phyloP scores from a whole-genome alignment of 352 stramenopile species.

The Phytopythium ostracodes region DNA sequence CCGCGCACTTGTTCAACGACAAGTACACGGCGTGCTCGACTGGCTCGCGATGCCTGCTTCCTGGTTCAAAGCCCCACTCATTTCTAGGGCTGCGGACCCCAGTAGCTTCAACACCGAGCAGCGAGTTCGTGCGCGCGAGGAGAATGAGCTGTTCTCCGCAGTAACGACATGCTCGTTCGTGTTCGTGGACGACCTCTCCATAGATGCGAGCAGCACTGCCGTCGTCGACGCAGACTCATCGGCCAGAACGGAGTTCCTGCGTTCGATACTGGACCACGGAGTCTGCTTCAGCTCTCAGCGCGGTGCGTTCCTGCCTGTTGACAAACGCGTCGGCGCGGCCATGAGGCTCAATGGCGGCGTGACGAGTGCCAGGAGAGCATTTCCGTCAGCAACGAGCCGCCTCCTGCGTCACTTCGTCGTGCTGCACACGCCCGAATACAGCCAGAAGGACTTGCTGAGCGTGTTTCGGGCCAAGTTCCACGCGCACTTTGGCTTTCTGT shows the following conservation, averaged over 20 bases:
- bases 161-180: constrained; percentile 28
- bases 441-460: constrained; percentile 40
- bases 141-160: constrained; percentile 33
- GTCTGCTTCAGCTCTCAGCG: constrained; percentile 29
- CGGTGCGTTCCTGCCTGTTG: constrained; percentile 19
- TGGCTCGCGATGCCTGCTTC: constrained; percentile 36
- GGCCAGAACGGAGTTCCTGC: constrained; percentile 29
- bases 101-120: no score
- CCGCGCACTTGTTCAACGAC: constrained; percentile 37
- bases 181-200: constrained; percentile 52
- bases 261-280: constrained; percentile 43
- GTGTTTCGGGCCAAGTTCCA: constrained; percentile 49
- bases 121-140: constrained; percentile 26
- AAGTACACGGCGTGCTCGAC: constrained; percentile 34
- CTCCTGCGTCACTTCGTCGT: constrained; percentile 53
- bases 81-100: background rate
- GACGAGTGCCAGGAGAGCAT: background rate
- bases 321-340: constrained; percentile 35
- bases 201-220: background rate
- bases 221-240: constrained; percentile 6
- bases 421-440: constrained; percentile 32
- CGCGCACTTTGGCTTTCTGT: constrained; percentile 15
- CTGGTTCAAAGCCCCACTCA: constrained; percentile 31
- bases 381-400: constrained; percentile 9
- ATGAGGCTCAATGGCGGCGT: constrained; percentile 21